Evolutionary conservation across 768 basidiomycete genomes (phyloP), one percentile per base, ranked within the genome.

Genomic region (Boletus vermiculosoides): DNA sequence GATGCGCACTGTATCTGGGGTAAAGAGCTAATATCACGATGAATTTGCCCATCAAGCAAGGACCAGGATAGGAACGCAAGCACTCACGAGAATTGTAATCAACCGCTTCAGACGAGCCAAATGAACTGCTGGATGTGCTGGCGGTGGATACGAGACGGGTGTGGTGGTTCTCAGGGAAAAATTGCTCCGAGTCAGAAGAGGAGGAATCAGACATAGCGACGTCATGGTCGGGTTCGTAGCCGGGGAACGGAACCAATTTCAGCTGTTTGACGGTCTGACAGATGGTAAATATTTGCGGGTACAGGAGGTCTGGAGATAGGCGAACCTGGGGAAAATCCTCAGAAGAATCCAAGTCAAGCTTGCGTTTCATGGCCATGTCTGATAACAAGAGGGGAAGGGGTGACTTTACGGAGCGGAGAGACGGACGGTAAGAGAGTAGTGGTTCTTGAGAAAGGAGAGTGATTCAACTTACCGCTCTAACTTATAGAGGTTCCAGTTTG

Each of bases 181-280:
- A 83, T 67, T 81, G 81, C 61, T 87, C 83, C 69, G 80, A 79
- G 61, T 87, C 86, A 66, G 75, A 77, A 57, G 72, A 75, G 50
- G 77, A 73, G 50, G 71, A 74, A 62, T 81, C 80, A 65, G 80
- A 83, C 90, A 92, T 92, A 62, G 80, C 75, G 60, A 85, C 79
- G 69, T 92, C 89, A 65, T 75, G 72, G 70, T 90, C 86, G 58
- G 74, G 68, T 57, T 83, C 80, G 57, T 77, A 78, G 65, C 86
- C 81, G 54, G 88, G 90, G 71, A 90, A 91, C 45, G 88, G 86
- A 55, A 90, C 76, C 57, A 88, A 78, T 76, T 87, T 90, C 23
- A 88, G 59, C 68, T 90, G 87, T 71, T 92, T 90, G 33, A 77
- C 74, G 59, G 77, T 78, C 83, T 86, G 62, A 33, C 52, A 34